Evolutionary conservation across 2,329 filamentous ascomycete species (phyloP).

Genomic region (Arthrocladium fulminans): DNA sequence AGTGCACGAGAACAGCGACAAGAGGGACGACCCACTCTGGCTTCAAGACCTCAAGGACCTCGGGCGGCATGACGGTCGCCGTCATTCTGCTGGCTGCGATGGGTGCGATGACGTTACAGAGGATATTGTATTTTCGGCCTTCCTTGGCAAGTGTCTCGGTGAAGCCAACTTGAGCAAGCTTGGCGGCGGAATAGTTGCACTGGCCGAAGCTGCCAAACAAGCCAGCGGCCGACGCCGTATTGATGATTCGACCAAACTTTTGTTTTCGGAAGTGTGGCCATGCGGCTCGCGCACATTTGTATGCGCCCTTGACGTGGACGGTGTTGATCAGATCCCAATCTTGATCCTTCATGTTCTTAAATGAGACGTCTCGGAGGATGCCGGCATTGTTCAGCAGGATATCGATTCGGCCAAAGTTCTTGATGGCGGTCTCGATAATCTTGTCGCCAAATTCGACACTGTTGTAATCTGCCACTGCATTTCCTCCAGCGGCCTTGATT

Average conservation of each 20-base stretch:
- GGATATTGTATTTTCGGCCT: constrained; percentile 94
- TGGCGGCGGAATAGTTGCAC: constrained; percentile 93
- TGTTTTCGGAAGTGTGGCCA: constrained; percentile 99
- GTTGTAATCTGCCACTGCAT: constrained; percentile 97
- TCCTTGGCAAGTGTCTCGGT: constrained; percentile 97
- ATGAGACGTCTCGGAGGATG: constrained; percentile 88
- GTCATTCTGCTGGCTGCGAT: constrained; percentile 95
- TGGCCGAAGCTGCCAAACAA: constrained; percentile 94
- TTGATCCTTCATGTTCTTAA: constrained; percentile 96
- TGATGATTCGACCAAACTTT: constrained; percentile 94
- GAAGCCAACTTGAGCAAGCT: constrained; percentile 90
- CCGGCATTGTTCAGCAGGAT: constrained; percentile 97
- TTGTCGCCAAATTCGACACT: constrained; percentile 71
- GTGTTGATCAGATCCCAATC: constrained; percentile 95
- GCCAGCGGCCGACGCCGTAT: constrained; percentile 91
- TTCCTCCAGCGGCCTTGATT: constrained; percentile 72
- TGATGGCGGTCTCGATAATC: constrained; percentile 64
- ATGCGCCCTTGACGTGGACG: constrained; percentile 87
- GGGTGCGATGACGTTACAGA: constrained; percentile 88
- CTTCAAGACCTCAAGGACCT: constrained; percentile 73
- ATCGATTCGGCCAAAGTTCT: constrained; percentile 62
- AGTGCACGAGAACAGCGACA: constrained; percentile 79
- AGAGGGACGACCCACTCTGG: constrained; percentile 94
- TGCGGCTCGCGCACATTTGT: constrained; percentile 88
- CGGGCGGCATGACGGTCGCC: constrained; percentile 88